Conservation (phyloP, 2,329 filamentous ascomycete genomes). For the Immersiporthe knoxdaviesiana region DNA sequence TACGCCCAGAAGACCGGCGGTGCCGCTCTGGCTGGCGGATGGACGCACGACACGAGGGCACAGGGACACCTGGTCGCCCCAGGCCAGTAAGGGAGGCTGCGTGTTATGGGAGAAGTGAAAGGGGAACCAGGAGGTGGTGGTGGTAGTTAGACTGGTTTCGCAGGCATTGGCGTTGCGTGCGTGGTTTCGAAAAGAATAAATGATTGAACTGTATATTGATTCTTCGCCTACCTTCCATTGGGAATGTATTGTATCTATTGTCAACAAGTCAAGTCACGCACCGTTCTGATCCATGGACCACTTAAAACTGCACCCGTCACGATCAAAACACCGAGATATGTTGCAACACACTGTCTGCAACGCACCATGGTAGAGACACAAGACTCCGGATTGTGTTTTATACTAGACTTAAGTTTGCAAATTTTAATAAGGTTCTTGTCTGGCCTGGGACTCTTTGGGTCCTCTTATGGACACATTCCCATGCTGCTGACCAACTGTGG, state of each 20-base stretch:
- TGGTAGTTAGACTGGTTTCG: conserved; percentile 11
- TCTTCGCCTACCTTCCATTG: conserved; percentile 9
- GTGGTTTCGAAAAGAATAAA: conserved; percentile 14
- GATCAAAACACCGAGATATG: not conserved
- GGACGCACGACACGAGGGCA: conserved; percentile 73
- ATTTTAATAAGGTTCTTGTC: not conserved
- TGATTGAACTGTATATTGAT: conserved; percentile 20
- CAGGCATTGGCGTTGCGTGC: conserved; percentile 22
- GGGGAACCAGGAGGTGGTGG: not conserved
- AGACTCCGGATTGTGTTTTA: not conserved
- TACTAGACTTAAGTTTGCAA: not conserved
- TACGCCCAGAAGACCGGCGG: conserved; percentile 76
- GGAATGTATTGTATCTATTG: conserved; percentile 12
- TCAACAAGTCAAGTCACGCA: not conserved
- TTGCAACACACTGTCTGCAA: not conserved
- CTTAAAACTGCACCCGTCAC: not conserved
- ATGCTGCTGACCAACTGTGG: conserved; percentile 16
- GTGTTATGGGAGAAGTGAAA: no score
- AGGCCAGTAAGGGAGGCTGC: conserved; percentile 69
- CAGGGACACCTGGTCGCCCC: conserved; percentile 86
- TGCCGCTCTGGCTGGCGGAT: conserved; percentile 81
- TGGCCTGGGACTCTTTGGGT: not conserved
- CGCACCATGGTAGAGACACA: not conserved
- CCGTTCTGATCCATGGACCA: not conserved
- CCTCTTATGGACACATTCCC: not conserved